A percentile compares a stretch with the other conserved stretches of the same genome.
Conservation (phyloP, 176 grass and related monocot genomes). For the Avena insularis region DNA sequence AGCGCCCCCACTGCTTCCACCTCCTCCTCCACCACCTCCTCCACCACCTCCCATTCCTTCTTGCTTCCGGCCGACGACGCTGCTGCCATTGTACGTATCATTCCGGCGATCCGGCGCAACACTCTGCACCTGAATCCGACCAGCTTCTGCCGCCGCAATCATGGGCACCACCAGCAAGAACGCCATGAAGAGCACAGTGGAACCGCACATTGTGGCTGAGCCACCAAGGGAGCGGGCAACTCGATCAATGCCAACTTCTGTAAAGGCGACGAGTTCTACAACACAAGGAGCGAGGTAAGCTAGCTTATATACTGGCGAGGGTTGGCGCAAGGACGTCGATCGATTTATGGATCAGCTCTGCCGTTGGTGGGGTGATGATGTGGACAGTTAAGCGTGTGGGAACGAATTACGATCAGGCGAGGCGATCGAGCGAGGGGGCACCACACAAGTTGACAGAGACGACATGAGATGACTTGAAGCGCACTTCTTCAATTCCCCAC, state of each 20-base stretch:
- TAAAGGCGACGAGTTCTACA: background rate
- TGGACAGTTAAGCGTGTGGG: slow-evolving; percentile 45
- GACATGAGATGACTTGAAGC: slow-evolving; percentile 62
- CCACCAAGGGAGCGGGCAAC: background rate
- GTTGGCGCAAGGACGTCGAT: background rate
- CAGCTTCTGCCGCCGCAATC: background rate
- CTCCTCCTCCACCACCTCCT: slow-evolving; percentile 37
- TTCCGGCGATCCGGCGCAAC: background rate
- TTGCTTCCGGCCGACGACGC: slow-evolving; percentile 25
- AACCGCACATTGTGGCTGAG: background rate
- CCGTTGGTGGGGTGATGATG: slow-evolving; percentile 14
- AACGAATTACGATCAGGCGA: slow-evolving; percentile 13
- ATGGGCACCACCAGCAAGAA: slow-evolving; percentile 4
- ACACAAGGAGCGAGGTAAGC: background rate
- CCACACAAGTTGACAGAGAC: slow-evolving; percentile 45
- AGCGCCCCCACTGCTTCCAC: slow-evolving; percentile 16
- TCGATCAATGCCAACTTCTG: background rate
- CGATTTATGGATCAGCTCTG: background rate
- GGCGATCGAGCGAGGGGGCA: background rate
- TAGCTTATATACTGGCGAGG: background rate
- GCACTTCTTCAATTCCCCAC: slow-evolving; percentile 52
- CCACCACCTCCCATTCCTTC: slow-evolving; percentile 43
- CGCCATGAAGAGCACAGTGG: background rate
- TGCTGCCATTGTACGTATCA: slow-evolving; percentile 21
- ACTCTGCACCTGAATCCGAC: slow-evolving; percentile 21